Base-by-base conservation (phyloP, 83 land plant species). In the Diphasiastrum complanatum region DNA sequence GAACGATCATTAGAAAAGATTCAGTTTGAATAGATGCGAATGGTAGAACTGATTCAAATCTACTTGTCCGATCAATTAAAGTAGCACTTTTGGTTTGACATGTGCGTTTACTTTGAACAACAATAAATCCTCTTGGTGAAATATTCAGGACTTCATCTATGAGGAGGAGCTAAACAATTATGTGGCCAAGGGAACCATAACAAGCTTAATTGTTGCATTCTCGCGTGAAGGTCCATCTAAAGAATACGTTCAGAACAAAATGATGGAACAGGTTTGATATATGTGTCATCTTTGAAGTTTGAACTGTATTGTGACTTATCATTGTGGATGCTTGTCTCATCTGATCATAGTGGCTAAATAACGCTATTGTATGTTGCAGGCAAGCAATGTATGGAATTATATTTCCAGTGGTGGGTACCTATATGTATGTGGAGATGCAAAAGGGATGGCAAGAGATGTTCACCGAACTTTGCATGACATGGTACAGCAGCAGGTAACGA, bases 371-470 rank as follows among this genome's bases (percentile, higher is more conserved):
- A 27, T 29, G 31, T 46, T 43, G 1, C 80, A 90, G 87, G 91
- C 95, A 11, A 62, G 83, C 5, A 76, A 81, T 28, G 58, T 85
- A 5, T 92, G 95, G 95, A 72, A 63, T n/a, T 37, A 81, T 37
- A 68, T 92, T 5, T 75, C 89, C 23, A 49, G 61, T 28, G 98
- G 95, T 20, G 98, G 76, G 18, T 83, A 87, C 56, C 4, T 92
- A 16, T 92, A 87, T 50, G 98, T 92, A 4, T 92, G 98, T 70
- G 98, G 98, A 46, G 98, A 92, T 81, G 98, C 98, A 16, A 92
- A 92, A 62, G 98, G 98, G 63, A 92, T 92, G 98, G 98, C 98
- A 5, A 76, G 71, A 48, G 98, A 92, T 74, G 98, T 92, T 47
- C 98, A 92, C 68, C 65, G 88, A 33, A 65, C 78, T 28, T 75